phyloP scores from a whole-genome alignment of 495 filamentous ascomycete genomes.

The Geoglossum glabrum region DNA sequence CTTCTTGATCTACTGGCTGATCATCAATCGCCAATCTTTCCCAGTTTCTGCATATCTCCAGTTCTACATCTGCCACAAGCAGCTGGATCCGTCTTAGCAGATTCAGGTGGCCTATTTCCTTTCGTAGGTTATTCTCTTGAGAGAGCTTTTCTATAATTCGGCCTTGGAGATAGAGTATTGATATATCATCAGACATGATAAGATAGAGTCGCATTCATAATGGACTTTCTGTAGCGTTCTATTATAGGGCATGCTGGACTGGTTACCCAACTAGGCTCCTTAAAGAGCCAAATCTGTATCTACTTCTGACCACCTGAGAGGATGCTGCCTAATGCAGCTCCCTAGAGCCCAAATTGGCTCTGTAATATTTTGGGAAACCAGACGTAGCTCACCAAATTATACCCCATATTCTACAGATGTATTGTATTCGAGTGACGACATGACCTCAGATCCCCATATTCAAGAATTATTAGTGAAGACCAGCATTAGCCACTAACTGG shows the following conservation, averaged over 20 bases:
- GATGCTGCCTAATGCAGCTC: not conserved
- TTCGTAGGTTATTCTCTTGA: not conserved
- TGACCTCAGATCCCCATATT: too few relatives aligned
- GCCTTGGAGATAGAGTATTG: not conserved
- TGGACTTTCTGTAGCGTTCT: not conserved
- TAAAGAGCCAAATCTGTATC: not conserved
- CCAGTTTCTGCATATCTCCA: not conserved
- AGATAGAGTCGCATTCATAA: not conserved
- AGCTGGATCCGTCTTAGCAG: not conserved
- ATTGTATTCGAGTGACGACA: too few relatives aligned
- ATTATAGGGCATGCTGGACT: not conserved
- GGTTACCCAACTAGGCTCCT: not conserved
- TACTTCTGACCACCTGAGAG: not conserved
- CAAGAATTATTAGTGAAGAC: too few relatives aligned
- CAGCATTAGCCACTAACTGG: too few relatives aligned
- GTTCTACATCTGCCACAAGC: not conserved
- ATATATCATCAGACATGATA: not conserved
- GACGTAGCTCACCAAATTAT: not conserved
- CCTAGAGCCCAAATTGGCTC: not conserved
- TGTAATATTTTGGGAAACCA: not conserved
- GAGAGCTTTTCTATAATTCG: not conserved
- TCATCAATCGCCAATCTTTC: not conserved
- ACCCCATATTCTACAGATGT: too few relatives aligned
- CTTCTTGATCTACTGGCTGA: not conserved
- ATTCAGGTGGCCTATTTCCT: not conserved